Conservation (phyloP, 1,284 basidiomycete genomes). For the Mycena citricolor region DNA sequence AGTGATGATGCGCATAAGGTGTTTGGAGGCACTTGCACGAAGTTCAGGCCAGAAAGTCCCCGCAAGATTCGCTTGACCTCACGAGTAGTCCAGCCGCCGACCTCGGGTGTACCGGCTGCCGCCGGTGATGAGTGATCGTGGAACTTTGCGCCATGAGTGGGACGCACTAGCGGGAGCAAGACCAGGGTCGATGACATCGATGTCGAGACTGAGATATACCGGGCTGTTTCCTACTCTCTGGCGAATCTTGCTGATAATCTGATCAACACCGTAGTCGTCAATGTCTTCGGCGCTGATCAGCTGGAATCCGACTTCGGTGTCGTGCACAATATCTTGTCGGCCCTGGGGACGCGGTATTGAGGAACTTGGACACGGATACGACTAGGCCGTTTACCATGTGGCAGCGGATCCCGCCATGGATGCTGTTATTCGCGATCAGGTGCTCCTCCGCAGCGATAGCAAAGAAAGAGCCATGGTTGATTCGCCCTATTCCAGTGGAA, state of each 20-base stretch:
- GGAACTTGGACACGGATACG: too few relatives aligned
- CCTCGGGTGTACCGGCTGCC: conserved; percentile 66
- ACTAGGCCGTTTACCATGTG: too few relatives aligned
- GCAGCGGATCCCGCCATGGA: conserved; percentile 67
- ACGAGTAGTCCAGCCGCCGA: conserved; percentile 73
- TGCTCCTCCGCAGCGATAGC: conserved; percentile 58
- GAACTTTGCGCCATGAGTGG: not conserved
- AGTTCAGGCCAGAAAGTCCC: conserved; percentile 69
- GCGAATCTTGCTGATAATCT: conserved; percentile 17
- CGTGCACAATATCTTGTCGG: conserved; percentile 13
- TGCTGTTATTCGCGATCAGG: conserved; percentile 54
- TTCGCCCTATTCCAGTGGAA: conserved; percentile 39
- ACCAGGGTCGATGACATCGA: conserved; percentile 68
- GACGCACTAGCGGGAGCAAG: conserved; percentile 58
- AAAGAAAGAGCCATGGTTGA: conserved; percentile 66
- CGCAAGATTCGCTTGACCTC: conserved; percentile 71
- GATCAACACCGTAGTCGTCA: conserved; percentile 22
- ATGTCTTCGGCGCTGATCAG: conserved; percentile 21
- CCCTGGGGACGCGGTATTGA: not conserved
- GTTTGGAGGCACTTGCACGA: conserved; percentile 57
- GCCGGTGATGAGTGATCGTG: not conserved
- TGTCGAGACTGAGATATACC: conserved; percentile 44
- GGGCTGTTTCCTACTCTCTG: conserved; percentile 17
- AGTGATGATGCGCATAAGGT: conserved; percentile 10
- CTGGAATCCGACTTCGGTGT: conserved; percentile 20